Evolutionary conservation across 805 yeast species (phyloP), one percentile per base, ranked within the genome.

Genomic region (Metschnikowia henanensis): DNA sequence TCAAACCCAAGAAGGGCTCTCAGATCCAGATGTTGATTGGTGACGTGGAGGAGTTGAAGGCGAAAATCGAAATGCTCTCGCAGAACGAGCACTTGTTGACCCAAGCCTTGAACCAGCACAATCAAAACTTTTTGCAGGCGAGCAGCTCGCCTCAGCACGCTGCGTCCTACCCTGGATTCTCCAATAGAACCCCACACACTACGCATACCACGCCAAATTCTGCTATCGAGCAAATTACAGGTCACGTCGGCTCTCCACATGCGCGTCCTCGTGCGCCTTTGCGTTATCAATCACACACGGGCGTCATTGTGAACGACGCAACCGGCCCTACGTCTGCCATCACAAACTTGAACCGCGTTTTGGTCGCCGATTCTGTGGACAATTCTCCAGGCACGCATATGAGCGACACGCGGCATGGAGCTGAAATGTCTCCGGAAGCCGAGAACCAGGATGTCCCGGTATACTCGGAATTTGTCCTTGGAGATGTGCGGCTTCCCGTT

Each of bases 1-100:
- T 89, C 63, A 77, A 90, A 57, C 97, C 97, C 4, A 84, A 87
- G 55, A 90, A 89, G 63, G 97, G 97, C 0, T 84, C 92, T 1
- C 97, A 90, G 62, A 82, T 90, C 21, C 96, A 89, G 55, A 76
- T 84, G 41, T 68, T 91, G 55, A 77, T 90, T 53, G 87, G 86
- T 54, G 97, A 91, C 54, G 90, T 89, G 5, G 91, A 86, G 57
- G 92, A 84, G 52, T 66, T 89, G 52, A 81, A 84, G 54, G 73
- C 84, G 32, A 83, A 85, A 67, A 81, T 86, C 53, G 88, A 84
- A 56, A 74, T 76, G 63, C 62, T 83, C 35, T 65, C 72, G 5
- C 75, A 80, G 58, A 84, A 82, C 66, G 92, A 84, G 64, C 75
- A 79, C 20, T 62, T 85, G 4, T 76, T 85, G 31, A 80, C 89